Evolutionary conservation across 1,284 basidiomycete species (phyloP).

Genomic region (Marasmius sp.): DNA sequence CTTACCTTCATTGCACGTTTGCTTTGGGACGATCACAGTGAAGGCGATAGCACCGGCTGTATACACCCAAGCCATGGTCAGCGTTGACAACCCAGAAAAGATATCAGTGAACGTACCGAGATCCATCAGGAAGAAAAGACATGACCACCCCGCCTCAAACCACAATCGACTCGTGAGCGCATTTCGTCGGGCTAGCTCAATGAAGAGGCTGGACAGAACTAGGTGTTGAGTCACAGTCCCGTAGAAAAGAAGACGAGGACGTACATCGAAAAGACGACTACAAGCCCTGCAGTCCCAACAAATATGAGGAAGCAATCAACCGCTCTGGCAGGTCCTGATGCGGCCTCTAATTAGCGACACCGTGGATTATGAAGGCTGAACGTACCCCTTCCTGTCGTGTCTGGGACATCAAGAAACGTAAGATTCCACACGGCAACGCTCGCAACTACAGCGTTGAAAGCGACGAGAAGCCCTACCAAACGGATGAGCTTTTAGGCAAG

Average conservation of each 20-base stretch:
- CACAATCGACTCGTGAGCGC: slow-evolving; percentile 61
- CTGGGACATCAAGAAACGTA: slow-evolving; percentile 39
- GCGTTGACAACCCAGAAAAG: not conserved
- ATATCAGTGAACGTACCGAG: slow-evolving; percentile 46
- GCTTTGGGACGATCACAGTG: slow-evolving; percentile 35
- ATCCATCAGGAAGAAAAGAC: slow-evolving; percentile 56
- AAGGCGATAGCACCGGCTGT: slow-evolving; percentile 50
- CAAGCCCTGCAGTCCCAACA: slow-evolving; percentile 57
- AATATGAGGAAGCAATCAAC: slow-evolving; percentile 64
- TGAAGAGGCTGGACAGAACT: slow-evolving; percentile 47
- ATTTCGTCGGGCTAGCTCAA: slow-evolving; percentile 54
- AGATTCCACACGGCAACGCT: slow-evolving; percentile 72
- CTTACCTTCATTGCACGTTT: slow-evolving; percentile 29
- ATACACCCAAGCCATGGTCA: slow-evolving; percentile 7
- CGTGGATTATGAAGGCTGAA: not conserved
- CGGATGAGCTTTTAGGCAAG: not conserved
- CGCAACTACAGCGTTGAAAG: slow-evolving; percentile 65
- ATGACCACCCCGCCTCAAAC: slow-evolving; percentile 69
- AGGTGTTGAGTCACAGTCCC: not conserved
- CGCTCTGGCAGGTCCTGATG: slow-evolving; percentile 18
- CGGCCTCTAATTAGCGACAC: slow-evolving; percentile 9
- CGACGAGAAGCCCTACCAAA: slow-evolving; percentile 53
- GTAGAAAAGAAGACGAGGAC: slow-evolving; percentile 26
- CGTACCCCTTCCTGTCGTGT: slow-evolving; percentile 2
- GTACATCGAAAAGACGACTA: slow-evolving; percentile 61